A percentile compares a stretch with the other conserved stretches of the same genome.
These are phyloP conservation scores for Oenanthe sinensis DNA, from an alignment of 129 eudicot species.

Conservation along the genomic window DNA sequence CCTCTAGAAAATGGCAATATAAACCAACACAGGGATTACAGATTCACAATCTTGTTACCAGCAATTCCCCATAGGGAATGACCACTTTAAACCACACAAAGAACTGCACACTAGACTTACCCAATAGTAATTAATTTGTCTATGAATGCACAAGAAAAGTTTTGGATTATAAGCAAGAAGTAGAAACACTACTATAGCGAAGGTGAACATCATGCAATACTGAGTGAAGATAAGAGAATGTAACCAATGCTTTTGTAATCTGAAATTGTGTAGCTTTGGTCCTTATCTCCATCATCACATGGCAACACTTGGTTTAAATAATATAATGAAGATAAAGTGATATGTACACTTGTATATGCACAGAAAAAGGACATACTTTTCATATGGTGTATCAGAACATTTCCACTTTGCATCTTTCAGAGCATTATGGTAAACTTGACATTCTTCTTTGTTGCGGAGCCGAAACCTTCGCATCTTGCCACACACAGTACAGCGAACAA, in stretches of 20 bases:
- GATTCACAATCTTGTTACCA: neutral
- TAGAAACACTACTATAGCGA: too few species aligned
- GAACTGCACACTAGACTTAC: neutral
- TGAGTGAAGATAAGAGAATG: neutral
- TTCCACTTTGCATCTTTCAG: constrained; percentile 41
- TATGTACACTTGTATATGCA: neutral
- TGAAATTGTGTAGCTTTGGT: neutral
- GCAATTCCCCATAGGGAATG: neutral
- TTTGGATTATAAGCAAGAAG: neutral
- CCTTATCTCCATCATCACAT: neutral
- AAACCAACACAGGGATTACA: neutral
- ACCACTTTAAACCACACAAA: neutral
- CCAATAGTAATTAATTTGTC: neutral
- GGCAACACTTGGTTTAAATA: neutral
- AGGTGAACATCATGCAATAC: neutral
- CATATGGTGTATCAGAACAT: constrained; percentile 56
- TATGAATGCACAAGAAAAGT: neutral
- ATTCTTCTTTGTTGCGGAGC: constrained; percentile 68
- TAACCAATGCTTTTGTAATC: neutral
- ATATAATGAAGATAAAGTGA: neutral
- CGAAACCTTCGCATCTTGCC: constrained; percentile 60
- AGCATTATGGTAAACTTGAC: constrained; percentile 52
- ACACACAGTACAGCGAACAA: constrained; percentile 49
- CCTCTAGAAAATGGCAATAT: neutral
- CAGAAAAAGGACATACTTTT: constrained; percentile 30